Percentiles rank a stretch among this genome's conserved stretches.
phyloP scores from a whole-genome alignment of 257 asterid species.

The Solanum virginianum region DNA sequence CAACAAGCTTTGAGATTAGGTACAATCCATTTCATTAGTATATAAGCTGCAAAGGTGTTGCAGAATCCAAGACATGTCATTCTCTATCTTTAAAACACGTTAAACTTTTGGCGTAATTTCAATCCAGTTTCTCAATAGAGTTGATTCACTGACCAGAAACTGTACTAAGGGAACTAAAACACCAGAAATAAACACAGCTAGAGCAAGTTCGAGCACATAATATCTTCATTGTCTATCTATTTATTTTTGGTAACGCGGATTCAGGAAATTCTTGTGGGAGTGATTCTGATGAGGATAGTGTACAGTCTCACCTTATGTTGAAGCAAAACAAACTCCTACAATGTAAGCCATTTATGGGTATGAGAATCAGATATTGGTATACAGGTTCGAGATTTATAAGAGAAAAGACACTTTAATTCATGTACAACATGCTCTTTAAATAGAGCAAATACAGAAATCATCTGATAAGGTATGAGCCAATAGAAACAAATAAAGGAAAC shows the following conservation, averaged over 20 bases:
- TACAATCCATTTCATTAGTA: neutral
- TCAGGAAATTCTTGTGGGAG: constrained; percentile 12
- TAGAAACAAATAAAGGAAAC: too few species aligned
- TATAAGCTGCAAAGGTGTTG: neutral
- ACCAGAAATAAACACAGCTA: neutral
- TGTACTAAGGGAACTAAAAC: neutral
- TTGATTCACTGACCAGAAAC: neutral
- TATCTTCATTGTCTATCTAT: neutral
- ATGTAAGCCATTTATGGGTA: neutral
- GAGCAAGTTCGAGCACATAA: neutral
- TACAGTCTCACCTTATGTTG: constrained; percentile 8
- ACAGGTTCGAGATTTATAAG: too few species aligned
- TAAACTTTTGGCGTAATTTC: neutral
- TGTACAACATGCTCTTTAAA: too few species aligned
- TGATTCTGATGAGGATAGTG: constrained; percentile 15
- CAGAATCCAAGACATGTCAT: neutral
- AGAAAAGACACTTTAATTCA: too few species aligned
- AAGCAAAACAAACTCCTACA: neutral
- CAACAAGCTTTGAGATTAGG: neutral
- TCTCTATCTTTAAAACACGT: neutral
- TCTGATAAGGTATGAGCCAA: too few species aligned
- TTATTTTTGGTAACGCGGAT: neutral
- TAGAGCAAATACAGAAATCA: too few species aligned
- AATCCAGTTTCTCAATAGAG: neutral
- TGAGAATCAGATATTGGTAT: neutral